These are phyloP conservation scores for Vitis riparia DNA, from an alignment of 164 flowering plant genomes.

Conservation along the genomic window DNA sequence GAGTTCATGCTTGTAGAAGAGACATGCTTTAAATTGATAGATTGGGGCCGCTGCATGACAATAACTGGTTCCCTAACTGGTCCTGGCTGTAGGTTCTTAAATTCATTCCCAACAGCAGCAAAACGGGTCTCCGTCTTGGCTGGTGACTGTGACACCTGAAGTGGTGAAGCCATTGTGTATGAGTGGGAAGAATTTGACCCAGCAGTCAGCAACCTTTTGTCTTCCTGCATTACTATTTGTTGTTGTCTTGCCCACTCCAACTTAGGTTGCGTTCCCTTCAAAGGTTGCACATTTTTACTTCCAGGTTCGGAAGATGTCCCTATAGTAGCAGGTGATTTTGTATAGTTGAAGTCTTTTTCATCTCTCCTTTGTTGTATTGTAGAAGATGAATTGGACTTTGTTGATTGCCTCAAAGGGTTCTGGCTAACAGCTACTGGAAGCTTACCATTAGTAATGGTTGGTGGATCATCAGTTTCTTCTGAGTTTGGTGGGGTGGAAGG, in stretches of 20 bases:
- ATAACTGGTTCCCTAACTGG: slow-evolving; percentile 62
- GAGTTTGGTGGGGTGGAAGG: slow-evolving; percentile 43
- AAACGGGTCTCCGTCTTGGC: slow-evolving; percentile 41
- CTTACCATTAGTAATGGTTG: slow-evolving; percentile 26
- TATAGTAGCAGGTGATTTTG: slow-evolving; percentile 34
- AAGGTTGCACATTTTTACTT: slow-evolving; percentile 39
- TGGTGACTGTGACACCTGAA: slow-evolving; percentile 42
- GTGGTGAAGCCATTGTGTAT: slow-evolving; percentile 42
- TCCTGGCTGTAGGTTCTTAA: slow-evolving; percentile 41
- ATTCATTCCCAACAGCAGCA: slow-evolving; percentile 43
- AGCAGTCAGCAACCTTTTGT: slow-evolving; percentile 51
- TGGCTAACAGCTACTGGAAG: slow-evolving; percentile 18
- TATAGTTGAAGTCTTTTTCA: slow-evolving; percentile 70
- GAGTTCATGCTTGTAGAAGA: slow-evolving; percentile 31
- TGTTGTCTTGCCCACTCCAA: slow-evolving; percentile 37
- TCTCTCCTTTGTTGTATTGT: slow-evolving; percentile 58
- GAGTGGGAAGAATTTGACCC: slow-evolving; percentile 47
- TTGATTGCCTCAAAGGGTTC: slow-evolving; percentile 32
- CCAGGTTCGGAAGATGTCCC: slow-evolving; percentile 32
- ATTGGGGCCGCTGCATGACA: slow-evolving; percentile 78
- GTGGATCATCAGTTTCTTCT: slow-evolving; percentile 58
- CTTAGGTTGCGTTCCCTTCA: slow-evolving; percentile 44
- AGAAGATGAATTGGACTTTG: slow-evolving; percentile 29
- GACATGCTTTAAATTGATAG: slow-evolving; percentile 40
- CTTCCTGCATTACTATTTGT: slow-evolving; percentile 27